phyloP scores from a whole-genome alignment of 495 filamentous ascomycete genomes.

The Friedmanniomyces endolithicus region DNA sequence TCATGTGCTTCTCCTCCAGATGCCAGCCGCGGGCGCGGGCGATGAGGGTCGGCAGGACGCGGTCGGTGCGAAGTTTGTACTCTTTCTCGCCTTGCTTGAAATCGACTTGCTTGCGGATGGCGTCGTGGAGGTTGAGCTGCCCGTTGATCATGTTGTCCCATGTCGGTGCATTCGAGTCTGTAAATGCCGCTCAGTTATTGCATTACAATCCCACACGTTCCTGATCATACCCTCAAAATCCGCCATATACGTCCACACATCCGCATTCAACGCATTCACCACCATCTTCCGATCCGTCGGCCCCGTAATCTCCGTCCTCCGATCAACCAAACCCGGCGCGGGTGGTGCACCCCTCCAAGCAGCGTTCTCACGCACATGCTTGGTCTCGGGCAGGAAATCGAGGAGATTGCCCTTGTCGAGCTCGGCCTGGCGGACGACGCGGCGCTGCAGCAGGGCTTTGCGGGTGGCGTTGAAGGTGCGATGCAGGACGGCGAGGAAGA shows the following conservation, averaged over 20 bases:
- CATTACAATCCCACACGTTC: neutral
- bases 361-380: slow-evolving; percentile 85
- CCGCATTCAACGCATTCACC: slow-evolving; percentile 90
- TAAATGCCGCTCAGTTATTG: neutral
- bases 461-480: slow-evolving; percentile 84
- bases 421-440: slow-evolving; percentile 78
- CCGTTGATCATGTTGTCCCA: slow-evolving; percentile 99
- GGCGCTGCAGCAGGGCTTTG: slow-evolving; percentile 79
- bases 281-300: slow-evolving; percentile 99
- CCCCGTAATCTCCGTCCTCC: slow-evolving; percentile 96
- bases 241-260: slow-evolving; percentile 99
- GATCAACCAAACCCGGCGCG: slow-evolving; percentile 85
- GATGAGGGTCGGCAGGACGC: slow-evolving; percentile 55
- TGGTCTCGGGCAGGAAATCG: slow-evolving; percentile 94
- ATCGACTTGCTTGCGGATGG: slow-evolving; percentile 86
- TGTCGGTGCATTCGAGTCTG: slow-evolving; percentile 91
- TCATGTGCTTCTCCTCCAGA: slow-evolving; percentile 97
- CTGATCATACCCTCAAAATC: slow-evolving; percentile 74
- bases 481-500: slow-evolving; percentile 89
- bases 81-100: slow-evolving; percentile 92
- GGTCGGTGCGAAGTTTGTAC: slow-evolving; percentile 91
- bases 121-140: slow-evolving; percentile 96
- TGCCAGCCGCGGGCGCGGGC: slow-evolving; percentile 50
- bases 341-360: slow-evolving; percentile 91
- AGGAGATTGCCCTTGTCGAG: slow-evolving; percentile 84